Evolutionary conservation across 768 basidiomycete genomes (phyloP), one percentile per base, ranked within the genome.

Genomic region (Tricholoma matsutake): DNA sequence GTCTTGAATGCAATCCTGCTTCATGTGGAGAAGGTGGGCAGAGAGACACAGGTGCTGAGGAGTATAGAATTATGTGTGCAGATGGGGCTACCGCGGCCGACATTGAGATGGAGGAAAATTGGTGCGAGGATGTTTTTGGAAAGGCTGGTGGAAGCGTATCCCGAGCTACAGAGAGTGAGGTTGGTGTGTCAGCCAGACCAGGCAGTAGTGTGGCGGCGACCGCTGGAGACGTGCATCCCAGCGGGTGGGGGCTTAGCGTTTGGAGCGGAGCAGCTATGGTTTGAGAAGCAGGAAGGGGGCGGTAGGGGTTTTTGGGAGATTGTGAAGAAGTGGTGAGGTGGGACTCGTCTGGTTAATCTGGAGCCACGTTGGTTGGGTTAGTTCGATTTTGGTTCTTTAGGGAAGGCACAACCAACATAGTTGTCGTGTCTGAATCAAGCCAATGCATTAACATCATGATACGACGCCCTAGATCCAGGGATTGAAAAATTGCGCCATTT

Each of bases 131-230:
- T 59, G 62, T 63, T 65, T 32, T 49, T 65, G 16, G 47, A 41
- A 11, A 51, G 47, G 7, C 61, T 67, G n/a, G 37, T 62, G 11
- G 58, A 52, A 20, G 53, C 55, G 29, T 67, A 67, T 32, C 66
- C 66, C 9, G 22, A 34, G n/a, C 61, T 67, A 9, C 34, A 61
- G 59, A 35, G 31, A 9, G 63, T 60, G 20, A 65, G 58, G 49
- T 59, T 67, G 16, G 51, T 63, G 39, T 67, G 61, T 31, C 63
- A 65, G n/a, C 64, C 64, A 11, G 62, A 62, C 20, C 25, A 61
- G 4, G 65, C 61, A 16, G 56, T 64, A 2, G 64, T 65, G 10
- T 67, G 66, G 67, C 62, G n/a, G 13, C 61, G 63, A 13, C 53
- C 29, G 18, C 31, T 22, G 20, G 32, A 47, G n/a, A 56, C 18